Conservation (phyloP, 352 stramenopile genomes). For the Pythium folliculosum region DNA sequence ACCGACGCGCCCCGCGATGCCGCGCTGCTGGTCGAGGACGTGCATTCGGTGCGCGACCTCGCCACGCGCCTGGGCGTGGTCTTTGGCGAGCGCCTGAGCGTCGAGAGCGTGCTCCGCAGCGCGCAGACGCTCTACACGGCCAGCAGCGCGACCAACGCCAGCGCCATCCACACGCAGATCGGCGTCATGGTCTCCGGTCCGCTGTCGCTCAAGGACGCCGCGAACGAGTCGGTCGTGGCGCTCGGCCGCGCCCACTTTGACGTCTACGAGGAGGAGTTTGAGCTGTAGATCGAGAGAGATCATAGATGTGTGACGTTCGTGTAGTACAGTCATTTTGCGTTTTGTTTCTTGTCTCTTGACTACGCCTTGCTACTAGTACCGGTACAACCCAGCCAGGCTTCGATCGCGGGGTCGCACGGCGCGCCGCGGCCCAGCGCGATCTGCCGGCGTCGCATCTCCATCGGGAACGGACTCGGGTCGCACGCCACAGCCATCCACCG, state of each 20-base stretch:
- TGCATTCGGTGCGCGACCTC: constrained; percentile 42
- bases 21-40: constrained; percentile 16
- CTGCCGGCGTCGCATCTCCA: constrained; percentile 13
- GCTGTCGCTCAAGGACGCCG: constrained; percentile 18
- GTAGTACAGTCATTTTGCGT: no score
- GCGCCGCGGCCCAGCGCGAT: background rate
- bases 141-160: background rate
- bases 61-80: constrained; percentile 9
- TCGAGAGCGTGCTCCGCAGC: background rate
- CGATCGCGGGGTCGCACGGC: background rate
- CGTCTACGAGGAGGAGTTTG: constrained; percentile 26
- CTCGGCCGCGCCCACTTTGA: constrained; percentile 15
- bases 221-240: constrained; percentile 11
- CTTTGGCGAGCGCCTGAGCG: constrained; percentile 10
- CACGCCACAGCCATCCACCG: constrained; percentile 19
- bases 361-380: background rate
- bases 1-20: background rate
- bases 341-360: background rate
- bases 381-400: constrained; percentile 8
- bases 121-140: background rate
- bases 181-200: constrained; percentile 24
- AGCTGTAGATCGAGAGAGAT: constrained; percentile 11
- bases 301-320: no score
- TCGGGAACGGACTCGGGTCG: constrained; percentile 9
- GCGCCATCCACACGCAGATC: constrained; percentile 1